Conservation (phyloP, 2,329 filamentous ascomycete genomes). For the Aspergillus ruber region DNA sequence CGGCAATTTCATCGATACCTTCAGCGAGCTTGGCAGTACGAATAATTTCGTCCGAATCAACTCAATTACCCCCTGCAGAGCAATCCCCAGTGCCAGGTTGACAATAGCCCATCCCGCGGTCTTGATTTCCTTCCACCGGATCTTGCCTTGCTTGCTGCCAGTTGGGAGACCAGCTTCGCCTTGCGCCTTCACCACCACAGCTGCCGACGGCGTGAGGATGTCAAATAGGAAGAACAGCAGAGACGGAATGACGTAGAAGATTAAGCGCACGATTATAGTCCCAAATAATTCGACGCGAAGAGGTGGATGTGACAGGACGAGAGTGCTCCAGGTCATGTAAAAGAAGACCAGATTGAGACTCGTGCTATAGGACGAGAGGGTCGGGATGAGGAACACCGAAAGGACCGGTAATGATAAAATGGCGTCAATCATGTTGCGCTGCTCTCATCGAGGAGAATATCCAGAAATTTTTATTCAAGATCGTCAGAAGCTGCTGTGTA, state of each 20-base stretch:
- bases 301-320: constrained; percentile 70
- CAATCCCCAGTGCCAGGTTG: constrained; percentile 51
- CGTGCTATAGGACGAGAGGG: constrained; percentile 62
- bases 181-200: constrained; percentile 62
- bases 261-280: constrained; percentile 58
- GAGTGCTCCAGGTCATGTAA: constrained; percentile 80
- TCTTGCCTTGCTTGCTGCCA: constrained; percentile 30
- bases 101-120: constrained; percentile 49
- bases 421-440: constrained; percentile 47
- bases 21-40: constrained; percentile 49
- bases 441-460: not conserved
- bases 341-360: constrained; percentile 83
- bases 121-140: constrained; percentile 40
- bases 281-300: constrained; percentile 69
- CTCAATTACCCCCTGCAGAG: constrained; percentile 52
- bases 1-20: constrained; percentile 54
- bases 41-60: constrained; percentile 48
- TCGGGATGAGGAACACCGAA: constrained; percentile 22
- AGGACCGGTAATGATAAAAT: constrained; percentile 25
- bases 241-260: constrained; percentile 69
- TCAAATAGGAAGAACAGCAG: constrained; percentile 69
- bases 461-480: not conserved
- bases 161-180: constrained; percentile 47
- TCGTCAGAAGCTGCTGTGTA: not conserved
- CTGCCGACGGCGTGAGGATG: constrained; percentile 60